A percentile compares a stretch with the other conserved stretches of the same genome.
phyloP scores from a whole-genome alignment of 352 stramenopile species.

The Globisporangium abappressorium region DNA sequence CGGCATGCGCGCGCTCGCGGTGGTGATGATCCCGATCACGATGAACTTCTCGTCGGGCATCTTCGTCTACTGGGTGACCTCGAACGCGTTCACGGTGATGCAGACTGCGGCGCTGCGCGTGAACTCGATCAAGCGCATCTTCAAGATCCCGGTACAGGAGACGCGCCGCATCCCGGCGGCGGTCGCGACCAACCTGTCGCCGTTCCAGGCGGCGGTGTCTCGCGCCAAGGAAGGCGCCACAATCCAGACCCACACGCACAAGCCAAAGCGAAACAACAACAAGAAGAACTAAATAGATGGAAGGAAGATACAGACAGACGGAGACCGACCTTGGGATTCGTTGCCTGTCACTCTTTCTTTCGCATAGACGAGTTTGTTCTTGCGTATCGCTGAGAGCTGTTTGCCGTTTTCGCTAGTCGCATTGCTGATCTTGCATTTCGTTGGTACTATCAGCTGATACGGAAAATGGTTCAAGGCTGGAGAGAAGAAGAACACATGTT shows the following conservation, averaged over 20 bases:
- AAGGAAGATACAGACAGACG: neutral
- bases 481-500: conserved; percentile 3
- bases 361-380: conserved; percentile 7
- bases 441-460: neutral
- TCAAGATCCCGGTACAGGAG: conserved; percentile 49
- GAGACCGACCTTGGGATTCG: neutral
- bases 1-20: conserved; percentile 68
- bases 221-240: conserved; percentile 65
- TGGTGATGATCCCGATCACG: conserved; percentile 71
- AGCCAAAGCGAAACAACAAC: conserved; percentile 32
- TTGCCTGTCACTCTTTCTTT: neutral
- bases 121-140: conserved; percentile 44
- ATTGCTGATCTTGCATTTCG: neutral
- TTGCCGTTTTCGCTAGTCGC: neutral
- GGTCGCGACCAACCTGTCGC: conserved; percentile 36
- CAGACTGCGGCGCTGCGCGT: conserved; percentile 63
- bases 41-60: conserved; percentile 86
- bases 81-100: conserved; percentile 71
- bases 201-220: conserved; percentile 70
- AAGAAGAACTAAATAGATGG: conserved; percentile 44
- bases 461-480: neutral
- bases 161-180: conserved; percentile 41
- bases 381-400: neutral
- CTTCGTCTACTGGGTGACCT: conserved; percentile 87
- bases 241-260: conserved; percentile 71